Evolutionary conservation across 345 rosid genomes (phyloP).

Genomic region (Salix udensis): DNA sequence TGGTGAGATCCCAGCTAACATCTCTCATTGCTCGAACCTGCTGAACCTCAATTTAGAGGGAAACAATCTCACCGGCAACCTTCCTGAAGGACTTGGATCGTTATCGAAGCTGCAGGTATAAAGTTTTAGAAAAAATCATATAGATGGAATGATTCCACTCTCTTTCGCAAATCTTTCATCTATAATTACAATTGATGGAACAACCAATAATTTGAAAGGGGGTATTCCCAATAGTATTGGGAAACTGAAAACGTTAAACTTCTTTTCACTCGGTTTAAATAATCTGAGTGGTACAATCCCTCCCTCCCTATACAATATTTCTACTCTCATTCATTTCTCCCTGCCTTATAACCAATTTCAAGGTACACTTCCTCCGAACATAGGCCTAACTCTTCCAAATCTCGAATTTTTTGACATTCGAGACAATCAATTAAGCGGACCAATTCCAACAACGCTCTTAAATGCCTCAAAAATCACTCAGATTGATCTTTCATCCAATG

Average conservation of each 20-base stretch:
- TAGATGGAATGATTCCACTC: too few species aligned
- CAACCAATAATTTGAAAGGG: neutral
- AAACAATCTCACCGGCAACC: too few species aligned
- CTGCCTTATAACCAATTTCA: neutral
- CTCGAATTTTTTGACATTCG: too few species aligned
- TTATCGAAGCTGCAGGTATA: too few species aligned
- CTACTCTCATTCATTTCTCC: neutral
- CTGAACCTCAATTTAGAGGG: too few species aligned
- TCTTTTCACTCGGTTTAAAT: neutral
- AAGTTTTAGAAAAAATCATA: too few species aligned
- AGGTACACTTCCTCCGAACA: neutral
- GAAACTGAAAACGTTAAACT: conserved; percentile 14
- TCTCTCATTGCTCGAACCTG: too few species aligned
- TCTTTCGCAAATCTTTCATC: conserved; percentile 22
- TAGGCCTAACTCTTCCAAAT: too few species aligned
- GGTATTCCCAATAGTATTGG: conserved; percentile 27
- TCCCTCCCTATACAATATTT: too few species aligned
- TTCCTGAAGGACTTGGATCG: too few species aligned
- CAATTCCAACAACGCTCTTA: conserved; percentile 19
- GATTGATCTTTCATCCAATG: neutral
- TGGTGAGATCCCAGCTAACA: too few species aligned
- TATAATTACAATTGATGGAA: neutral
- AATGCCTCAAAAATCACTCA: conserved; percentile 15
- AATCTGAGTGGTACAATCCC: neutral
- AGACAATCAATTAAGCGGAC: neutral